These are phyloP conservation scores for Calycina herbarum DNA, from an alignment of 2,329 filamentous ascomycete species.

Conservation along the genomic window DNA sequence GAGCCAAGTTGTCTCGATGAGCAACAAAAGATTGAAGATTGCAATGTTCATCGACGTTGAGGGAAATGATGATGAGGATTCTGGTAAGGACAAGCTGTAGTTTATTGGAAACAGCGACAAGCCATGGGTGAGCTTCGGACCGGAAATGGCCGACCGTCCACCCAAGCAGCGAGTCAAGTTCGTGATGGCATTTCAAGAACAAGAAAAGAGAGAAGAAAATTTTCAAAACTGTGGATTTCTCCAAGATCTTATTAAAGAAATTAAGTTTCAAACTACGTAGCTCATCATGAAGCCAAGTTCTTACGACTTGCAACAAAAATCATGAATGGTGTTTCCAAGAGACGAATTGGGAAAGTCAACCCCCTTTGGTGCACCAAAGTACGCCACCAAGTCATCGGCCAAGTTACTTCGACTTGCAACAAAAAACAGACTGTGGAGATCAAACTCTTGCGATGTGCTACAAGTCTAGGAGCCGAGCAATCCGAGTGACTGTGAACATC, in stretches of 20 bases:
- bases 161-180: background rate
- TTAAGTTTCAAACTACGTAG: background rate
- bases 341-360: too few species aligned
- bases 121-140: background rate
- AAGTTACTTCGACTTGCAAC: conserved; percentile 4
- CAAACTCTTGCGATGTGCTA: background rate
- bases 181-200: background rate
- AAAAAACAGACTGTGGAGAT: background rate
- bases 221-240: background rate
- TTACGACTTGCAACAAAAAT: background rate
- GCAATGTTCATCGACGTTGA: background rate
- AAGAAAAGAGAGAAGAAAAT: background rate
- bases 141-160: background rate
- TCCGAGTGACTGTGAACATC: too few species aligned
- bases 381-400: background rate
- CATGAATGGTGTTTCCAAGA: background rate
- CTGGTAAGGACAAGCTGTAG: background rate
- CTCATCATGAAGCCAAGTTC: background rate
- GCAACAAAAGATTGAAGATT: conserved; percentile 7
- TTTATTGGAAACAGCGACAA: background rate
- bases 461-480: background rate
- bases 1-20: conserved; percentile 5
- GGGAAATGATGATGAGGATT: background rate
- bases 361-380: background rate
- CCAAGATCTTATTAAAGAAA: background rate